phyloP scores from a whole-genome alignment of 75 land plant species.

The Isoetes taiwanensis region DNA sequence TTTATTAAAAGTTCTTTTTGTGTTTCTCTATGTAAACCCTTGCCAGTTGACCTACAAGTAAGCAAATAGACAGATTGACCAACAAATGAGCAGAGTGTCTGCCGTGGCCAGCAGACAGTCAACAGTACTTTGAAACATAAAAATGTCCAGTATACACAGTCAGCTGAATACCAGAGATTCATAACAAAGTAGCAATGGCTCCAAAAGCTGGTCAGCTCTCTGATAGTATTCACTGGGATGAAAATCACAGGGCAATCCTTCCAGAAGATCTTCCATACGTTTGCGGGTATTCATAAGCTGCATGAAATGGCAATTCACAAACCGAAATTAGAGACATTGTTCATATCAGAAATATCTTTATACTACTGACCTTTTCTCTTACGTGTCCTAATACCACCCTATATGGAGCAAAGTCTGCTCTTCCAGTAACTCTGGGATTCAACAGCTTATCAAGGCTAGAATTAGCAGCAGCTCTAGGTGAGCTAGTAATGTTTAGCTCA shows the following conservation, averaged over 20 bases:
- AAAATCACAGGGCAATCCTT: slow-evolving; percentile 65
- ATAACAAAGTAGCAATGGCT: slow-evolving; percentile 79
- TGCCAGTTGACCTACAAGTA: too few species aligned
- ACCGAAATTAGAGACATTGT: too few species aligned
- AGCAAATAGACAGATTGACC: too few species aligned
- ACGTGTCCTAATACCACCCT: slow-evolving; percentile 84
- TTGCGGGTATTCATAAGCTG: slow-evolving; percentile 70
- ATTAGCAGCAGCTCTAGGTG: slow-evolving; percentile 41
- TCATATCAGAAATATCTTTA: background rate
- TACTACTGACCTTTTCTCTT: slow-evolving; percentile 52
- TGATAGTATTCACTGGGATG: slow-evolving; percentile 69
- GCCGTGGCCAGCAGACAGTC: background rate
- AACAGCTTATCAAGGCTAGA: slow-evolving; percentile 76
- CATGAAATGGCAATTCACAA: too few species aligned
- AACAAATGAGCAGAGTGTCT: background rate
- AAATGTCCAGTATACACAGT: too few species aligned
- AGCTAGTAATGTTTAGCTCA: too few species aligned
- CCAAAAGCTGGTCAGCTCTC: slow-evolving; percentile 54
- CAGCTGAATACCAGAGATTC: slow-evolving; percentile 83
- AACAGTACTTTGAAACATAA: background rate
- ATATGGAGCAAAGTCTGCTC: slow-evolving; percentile 77
- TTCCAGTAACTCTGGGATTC: slow-evolving; percentile 54
- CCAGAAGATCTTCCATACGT: slow-evolving; percentile 74
- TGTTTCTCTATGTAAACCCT: too few species aligned
- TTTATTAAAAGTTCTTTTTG: background rate